Evolutionary conservation across 306 rosid genomes (phyloP), one percentile per base, ranked within the genome.

Genomic region (Dryas octopetala): DNA sequence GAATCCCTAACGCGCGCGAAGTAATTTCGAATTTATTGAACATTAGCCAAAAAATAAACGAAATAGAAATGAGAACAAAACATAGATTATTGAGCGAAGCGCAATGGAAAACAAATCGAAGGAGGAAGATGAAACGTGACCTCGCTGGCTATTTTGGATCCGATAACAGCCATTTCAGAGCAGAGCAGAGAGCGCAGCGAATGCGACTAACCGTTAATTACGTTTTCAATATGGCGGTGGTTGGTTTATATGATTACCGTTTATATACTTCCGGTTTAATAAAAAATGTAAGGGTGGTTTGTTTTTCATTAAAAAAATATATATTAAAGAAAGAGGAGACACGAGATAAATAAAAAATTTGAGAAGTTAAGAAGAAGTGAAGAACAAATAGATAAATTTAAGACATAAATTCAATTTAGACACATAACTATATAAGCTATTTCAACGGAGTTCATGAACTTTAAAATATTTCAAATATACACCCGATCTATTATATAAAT

Each of bases 131-230:
- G 54, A 76, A 46, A 11, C n/a, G 78, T 23, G 15, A 93, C 97
- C 90, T 88, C 98, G 87, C 84, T 74, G 45, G 91, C 10, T 9
- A 93, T 17, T 81, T 77, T 78, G 83, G 97, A 89, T 78, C 92
- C 97, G 52, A 93, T 87, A 47, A 93, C 81, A 75, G 89, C 87
- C 98, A 93, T 93, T 52, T 51, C 62, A 41, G 38, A 66, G 70
- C 51, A 50, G 47, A 50, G n/a, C 7, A 62, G n/a, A 16, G 6
- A 12, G 7, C 15, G 45, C 46, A 17, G 59, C 40, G 8, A 54
- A 50, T 16, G 8, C 61, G 38, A 64, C 44, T 16, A 32, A 46
- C 75, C 69, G 69, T 54, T 40, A 64, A 44, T 52, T 51, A 4
- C 17, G 60, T 52, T 40, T 7, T 41, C 38, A 4, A 4, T 1